Evolutionary conservation across 2,329 filamentous ascomycete genomes (phyloP), one percentile per base, ranked within the genome.

Genomic region (Colletotrichum sp.): DNA sequence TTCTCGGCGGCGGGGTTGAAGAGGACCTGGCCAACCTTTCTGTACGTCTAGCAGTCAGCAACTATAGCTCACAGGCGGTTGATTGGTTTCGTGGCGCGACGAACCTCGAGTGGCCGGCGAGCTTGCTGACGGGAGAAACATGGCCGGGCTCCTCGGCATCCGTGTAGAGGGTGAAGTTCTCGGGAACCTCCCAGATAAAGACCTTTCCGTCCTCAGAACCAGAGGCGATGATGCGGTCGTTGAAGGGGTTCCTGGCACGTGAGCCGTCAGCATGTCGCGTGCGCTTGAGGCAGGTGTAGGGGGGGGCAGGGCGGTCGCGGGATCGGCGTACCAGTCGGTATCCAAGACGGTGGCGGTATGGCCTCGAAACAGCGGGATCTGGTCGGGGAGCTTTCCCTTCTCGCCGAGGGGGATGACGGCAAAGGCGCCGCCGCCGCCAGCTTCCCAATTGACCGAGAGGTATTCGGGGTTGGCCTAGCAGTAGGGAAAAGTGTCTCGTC

Each of bases 1-100:
- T 98, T 98, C 84, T 98, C 96, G 81, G 97, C 97, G 57, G 96
- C 93, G 68, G 97, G 96, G 88, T 99, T 99, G 91, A 99, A 99
- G 71, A 98, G 92, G 79, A 99, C 96, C 86, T 99, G 97, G 77
- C 97, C 97, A 78, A 99, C 95, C 87, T 99, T 99, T 86, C 96
- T 98, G 84, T 77, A 73, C 18, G 32, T 15, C 15, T 60, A 59
- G 6, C 26, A 16, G 70, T 76, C 73, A 36, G 52, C 28, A 18
- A 12, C 3, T 62, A 18, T 28, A 77, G n/a, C 68, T 28, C 26
- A 44, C 62, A 76, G 44, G 34, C 32, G 75, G 39, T 5, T 44
- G 18, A 6, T 44, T n/a, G 18, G 18, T n/a, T 44, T 79, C 26
- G 34, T 55, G 68, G 36, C 89, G 76, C 49, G 34, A 69, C 73